Evolutionary conservation across 148 eudicot species (phyloP).

Genomic region (Amaranthus palmeri): DNA sequence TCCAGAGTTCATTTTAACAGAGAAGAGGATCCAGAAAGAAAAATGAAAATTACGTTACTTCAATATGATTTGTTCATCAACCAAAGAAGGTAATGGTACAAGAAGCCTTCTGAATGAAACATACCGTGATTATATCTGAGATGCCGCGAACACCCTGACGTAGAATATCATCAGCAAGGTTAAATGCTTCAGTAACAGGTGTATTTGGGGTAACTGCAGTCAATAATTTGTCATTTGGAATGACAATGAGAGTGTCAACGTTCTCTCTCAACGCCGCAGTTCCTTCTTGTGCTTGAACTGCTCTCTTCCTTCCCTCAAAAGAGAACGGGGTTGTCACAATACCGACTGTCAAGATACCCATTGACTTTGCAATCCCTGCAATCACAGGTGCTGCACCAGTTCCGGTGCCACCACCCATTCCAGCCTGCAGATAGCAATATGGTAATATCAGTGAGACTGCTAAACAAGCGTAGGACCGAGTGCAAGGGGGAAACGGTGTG

Average conservation of each 20-base stretch:
- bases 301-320: slow-evolving; percentile 93
- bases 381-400: slow-evolving; percentile 97
- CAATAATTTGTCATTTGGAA: slow-evolving; percentile 94
- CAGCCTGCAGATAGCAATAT: slow-evolving; percentile 59
- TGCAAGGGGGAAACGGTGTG: no score
- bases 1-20: no score
- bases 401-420: slow-evolving; percentile 99
- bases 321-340: slow-evolving; percentile 97
- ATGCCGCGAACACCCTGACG: slow-evolving; percentile 99
- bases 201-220: slow-evolving; percentile 94
- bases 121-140: slow-evolving; percentile 94
- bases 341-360: slow-evolving; percentile 97
- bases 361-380: slow-evolving; percentile 87
- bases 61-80: not conserved
- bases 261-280: slow-evolving; percentile 95
- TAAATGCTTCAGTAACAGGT: slow-evolving; percentile 98
- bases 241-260: slow-evolving; percentile 92
- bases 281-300: slow-evolving; percentile 99
- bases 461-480: no score
- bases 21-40: no score
- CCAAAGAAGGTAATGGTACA: not conserved
- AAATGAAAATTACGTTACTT: no score
- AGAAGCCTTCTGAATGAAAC: slow-evolving; percentile 12
- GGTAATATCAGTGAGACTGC: not conserved
- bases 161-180: slow-evolving; percentile 97